Conservation (phyloP, 2,329 filamentous ascomycete genomes). For the Calonectria hongkongensis region DNA sequence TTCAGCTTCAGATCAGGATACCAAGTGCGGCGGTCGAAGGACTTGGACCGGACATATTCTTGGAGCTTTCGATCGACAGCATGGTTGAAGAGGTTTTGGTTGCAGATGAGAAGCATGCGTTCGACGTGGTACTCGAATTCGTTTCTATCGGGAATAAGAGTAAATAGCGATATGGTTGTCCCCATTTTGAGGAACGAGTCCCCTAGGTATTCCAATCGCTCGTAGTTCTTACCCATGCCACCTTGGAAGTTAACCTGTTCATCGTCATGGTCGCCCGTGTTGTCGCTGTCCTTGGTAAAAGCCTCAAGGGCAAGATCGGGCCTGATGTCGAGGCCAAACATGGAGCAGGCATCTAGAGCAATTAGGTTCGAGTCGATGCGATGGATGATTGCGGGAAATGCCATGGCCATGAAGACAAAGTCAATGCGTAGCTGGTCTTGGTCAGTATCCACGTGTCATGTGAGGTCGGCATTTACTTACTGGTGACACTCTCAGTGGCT, state of each 20-base stretch:
- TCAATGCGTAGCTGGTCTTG: conserved; percentile 76
- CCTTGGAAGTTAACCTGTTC: conserved; percentile 83
- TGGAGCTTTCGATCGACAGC: conserved; percentile 80
- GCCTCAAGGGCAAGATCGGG: conserved; percentile 88
- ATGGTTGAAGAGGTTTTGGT: conserved; percentile 89
- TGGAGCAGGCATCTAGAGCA: conserved; percentile 81
- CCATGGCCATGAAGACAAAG: conserved; percentile 83
- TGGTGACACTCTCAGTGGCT: conserved; percentile 85
- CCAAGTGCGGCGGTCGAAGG: conserved; percentile 90
- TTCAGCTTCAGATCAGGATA: conserved; percentile 88
- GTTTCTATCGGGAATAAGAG: conserved; percentile 83
- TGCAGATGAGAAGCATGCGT: conserved; percentile 93
- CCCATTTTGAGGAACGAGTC: conserved; percentile 97
- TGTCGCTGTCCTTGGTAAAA: conserved; percentile 93
- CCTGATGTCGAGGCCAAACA: conserved; percentile 78
- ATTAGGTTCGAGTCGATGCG: conserved; percentile 89
- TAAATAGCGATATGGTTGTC: conserved; percentile 91
- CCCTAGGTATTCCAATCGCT: conserved; percentile 93
- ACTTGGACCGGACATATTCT: conserved; percentile 87
- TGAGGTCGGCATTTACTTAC: conserved; percentile 77
- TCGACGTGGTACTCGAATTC: conserved; percentile 94
- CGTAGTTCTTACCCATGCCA: conserved; percentile 96
- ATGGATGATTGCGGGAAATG: conserved; percentile 89
- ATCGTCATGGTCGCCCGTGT: conserved; percentile 82
- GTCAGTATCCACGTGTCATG: not conserved